Percentiles rank a stretch among this genome's conserved stretches.
phyloP scores from a whole-genome alignment of 495 filamentous ascomycete species.

The Neurospora sp. region DNA sequence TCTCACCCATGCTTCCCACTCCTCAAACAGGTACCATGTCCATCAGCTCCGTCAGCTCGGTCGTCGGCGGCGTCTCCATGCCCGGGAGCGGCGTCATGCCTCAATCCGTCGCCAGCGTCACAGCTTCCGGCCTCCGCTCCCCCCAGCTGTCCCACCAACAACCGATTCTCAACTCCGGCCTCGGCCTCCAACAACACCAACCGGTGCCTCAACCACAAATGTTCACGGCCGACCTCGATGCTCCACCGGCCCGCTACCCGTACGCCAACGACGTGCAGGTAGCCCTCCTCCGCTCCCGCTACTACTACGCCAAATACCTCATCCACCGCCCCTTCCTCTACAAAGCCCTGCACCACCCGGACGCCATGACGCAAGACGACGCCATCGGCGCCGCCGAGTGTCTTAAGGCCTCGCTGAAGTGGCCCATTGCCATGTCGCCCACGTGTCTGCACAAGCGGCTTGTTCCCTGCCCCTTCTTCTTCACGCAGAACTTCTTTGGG shows the following conservation, averaged over 20 bases:
- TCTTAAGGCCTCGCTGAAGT: conserved; percentile 40
- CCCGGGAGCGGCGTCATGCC: not conserved
- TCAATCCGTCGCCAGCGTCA: not conserved
- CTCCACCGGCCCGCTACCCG: conserved; percentile 28
- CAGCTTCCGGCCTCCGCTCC: not conserved
- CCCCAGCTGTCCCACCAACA: conserved; percentile 2
- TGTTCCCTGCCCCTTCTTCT: conserved; percentile 47
- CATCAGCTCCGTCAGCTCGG: not conserved
- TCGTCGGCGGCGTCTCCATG: not conserved
- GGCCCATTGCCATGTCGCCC: conserved; percentile 49
- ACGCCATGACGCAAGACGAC: conserved; percentile 43
- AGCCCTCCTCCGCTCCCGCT: conserved; percentile 45
- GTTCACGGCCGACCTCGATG: conserved; percentile 42
- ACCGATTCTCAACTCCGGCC: not conserved
- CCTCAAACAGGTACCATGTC: not conserved
- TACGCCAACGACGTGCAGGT: conserved; percentile 45
- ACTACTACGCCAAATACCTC: conserved; percentile 50
- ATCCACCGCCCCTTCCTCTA: conserved; percentile 51
- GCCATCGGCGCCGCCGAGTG: conserved; percentile 40
- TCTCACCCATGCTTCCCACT: not conserved
- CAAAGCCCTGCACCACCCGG: conserved; percentile 49
- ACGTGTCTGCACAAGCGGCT: conserved; percentile 45
- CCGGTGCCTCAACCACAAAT: conserved; percentile 13
- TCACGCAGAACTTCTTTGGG: conserved; percentile 47
- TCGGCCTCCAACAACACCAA: not conserved